These are phyloP conservation scores for Bremia lactucae DNA, from an alignment of 352 stramenopile species.

Conservation along the genomic window DNA sequence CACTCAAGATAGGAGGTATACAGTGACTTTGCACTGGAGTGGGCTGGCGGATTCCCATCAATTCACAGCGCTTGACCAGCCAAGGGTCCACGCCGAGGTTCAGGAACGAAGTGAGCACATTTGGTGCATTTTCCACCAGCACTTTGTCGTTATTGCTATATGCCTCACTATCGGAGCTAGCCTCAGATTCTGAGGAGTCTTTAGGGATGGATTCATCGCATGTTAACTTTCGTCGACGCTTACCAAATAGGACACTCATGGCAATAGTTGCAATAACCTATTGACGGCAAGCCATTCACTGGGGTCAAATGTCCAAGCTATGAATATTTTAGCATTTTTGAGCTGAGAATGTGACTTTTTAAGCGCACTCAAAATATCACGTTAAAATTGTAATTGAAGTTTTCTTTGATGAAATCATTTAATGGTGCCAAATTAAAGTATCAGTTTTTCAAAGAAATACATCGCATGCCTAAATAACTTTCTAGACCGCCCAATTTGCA, in stretches of 20 bases:
- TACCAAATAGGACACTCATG: constrained; percentile 78
- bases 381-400: too few species aligned
- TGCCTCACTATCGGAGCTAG: not conserved
- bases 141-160: constrained; percentile 29
- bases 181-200: not conserved
- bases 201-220: not conserved
- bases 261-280: too few species aligned
- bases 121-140: constrained; percentile 24
- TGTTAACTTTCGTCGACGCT: constrained; percentile 32
- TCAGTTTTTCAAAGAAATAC: too few species aligned
- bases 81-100: constrained; percentile 80
- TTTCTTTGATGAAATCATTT: too few species aligned
- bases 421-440: too few species aligned
- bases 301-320: too few species aligned
- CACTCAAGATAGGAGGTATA: constrained; percentile 84
- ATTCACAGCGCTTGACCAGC: constrained; percentile 78
- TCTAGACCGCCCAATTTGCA: too few species aligned
- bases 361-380: too few species aligned
- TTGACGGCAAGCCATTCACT: too few species aligned
- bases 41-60: constrained; percentile 78
- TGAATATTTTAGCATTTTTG: too few species aligned
- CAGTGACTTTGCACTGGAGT: constrained; percentile 86
- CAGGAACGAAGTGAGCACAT: constrained; percentile 65
- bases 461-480: too few species aligned
- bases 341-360: too few species aligned